A percentile compares a stretch with the other conserved stretches of the same genome.
These are phyloP conservation scores for Candida sanyaensis DNA, from an alignment of 1,139 yeast species.

Conservation along the genomic window DNA sequence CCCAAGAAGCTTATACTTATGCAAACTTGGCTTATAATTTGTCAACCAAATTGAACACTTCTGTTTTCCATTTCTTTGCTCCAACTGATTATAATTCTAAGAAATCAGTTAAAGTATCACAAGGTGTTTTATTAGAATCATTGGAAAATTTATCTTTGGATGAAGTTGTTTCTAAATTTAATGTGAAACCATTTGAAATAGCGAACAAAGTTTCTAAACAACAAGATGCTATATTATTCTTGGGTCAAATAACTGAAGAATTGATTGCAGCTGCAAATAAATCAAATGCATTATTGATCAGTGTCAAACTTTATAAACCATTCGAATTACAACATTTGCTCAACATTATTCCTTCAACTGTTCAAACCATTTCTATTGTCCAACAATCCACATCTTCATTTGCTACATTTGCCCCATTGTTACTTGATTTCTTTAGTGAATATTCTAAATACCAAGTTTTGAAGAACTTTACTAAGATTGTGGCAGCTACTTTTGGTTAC, in stretches of 20 bases:
- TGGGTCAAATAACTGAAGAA: slow-evolving; percentile 57
- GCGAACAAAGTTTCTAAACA: slow-evolving; percentile 34
- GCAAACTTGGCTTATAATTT: slow-evolving; percentile 54
- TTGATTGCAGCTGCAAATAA: slow-evolving; percentile 44
- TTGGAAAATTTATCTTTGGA: slow-evolving; percentile 21
- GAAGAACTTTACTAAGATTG: slow-evolving; percentile 51
- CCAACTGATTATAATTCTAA: slow-evolving; percentile 21
- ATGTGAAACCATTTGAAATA: slow-evolving; percentile 32
- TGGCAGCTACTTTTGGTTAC: slow-evolving; percentile 60
- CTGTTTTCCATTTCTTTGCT: slow-evolving; percentile 71
- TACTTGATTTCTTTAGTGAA: slow-evolving; percentile 74
- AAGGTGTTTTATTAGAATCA: slow-evolving; percentile 19
- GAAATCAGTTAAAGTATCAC: slow-evolving; percentile 17
- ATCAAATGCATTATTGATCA: slow-evolving; percentile 50
- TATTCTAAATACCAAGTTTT: slow-evolving; percentile 48
- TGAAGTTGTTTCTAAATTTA: slow-evolving; percentile 28
- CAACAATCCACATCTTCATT: slow-evolving; percentile 57
- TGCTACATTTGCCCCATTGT: slow-evolving; percentile 56
- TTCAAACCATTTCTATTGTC: slow-evolving; percentile 61
- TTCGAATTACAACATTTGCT: slow-evolving; percentile 58
- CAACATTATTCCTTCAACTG: slow-evolving; percentile 53
- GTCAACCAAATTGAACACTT: slow-evolving; percentile 47
- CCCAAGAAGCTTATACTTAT: slow-evolving; percentile 52
- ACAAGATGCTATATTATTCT: slow-evolving; percentile 54
- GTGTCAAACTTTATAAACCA: slow-evolving; percentile 71